Percentiles rank a stretch among this genome's conserved stretches.
phyloP scores from a whole-genome alignment of 345 rosid species.

The Euphorbia lathyris region DNA sequence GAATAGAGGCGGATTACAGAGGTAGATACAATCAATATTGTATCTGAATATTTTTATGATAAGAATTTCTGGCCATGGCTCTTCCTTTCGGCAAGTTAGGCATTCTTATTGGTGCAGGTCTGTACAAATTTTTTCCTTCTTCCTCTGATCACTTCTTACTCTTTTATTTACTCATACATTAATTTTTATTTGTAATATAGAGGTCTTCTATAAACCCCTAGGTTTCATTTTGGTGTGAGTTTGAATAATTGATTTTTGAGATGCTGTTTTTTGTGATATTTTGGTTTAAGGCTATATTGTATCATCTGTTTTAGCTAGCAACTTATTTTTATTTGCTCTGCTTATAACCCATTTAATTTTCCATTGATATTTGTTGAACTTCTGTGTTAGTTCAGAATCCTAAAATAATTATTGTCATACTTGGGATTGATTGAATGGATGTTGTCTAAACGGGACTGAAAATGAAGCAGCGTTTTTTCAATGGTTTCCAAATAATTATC shows the following conservation, averaged over 20 bases:
- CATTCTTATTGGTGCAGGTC: slow-evolving; percentile 1
- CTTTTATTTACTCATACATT: not conserved
- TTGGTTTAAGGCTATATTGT: not conserved
- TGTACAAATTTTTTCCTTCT: not conserved
- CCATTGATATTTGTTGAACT: too few species aligned
- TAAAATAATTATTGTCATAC: too few species aligned
- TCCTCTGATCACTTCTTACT: too few species aligned
- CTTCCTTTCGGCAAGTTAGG: not conserved
- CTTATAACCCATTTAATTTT: too few species aligned
- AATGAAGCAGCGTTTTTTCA: too few species aligned
- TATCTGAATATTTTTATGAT: too few species aligned
- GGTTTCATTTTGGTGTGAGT: not conserved
- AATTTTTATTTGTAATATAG: not conserved
- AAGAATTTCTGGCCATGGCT: not conserved
- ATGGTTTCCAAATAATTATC: too few species aligned
- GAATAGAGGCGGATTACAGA: too few species aligned
- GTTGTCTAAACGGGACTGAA: too few species aligned
- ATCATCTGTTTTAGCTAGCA: not conserved
- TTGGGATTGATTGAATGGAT: too few species aligned
- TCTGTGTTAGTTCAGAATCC: not conserved
- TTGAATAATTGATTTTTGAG: not conserved
- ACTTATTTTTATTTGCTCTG: not conserved
- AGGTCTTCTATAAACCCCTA: not conserved
- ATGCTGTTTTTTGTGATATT: not conserved
- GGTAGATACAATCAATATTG: too few species aligned